Percentiles rank a stretch among this genome's conserved stretches.
phyloP scores from a whole-genome alignment of 768 basidiomycete genomes.

The Hygrocybe coccinea region DNA sequence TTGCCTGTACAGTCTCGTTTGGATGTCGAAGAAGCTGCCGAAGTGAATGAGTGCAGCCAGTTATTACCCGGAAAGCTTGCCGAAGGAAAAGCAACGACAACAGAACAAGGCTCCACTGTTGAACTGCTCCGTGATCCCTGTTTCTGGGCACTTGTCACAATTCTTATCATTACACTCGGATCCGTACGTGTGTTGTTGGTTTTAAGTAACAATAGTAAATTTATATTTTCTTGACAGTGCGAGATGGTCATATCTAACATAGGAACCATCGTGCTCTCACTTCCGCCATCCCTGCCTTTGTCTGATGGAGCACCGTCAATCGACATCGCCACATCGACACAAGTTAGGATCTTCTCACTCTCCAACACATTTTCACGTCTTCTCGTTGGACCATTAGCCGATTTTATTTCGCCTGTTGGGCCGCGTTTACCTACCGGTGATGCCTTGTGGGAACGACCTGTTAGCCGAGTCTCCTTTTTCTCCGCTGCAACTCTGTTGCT shows the following conservation, averaged over 20 bases:
- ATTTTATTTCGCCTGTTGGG: conserved; percentile 62
- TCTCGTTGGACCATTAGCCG: conserved; percentile 63
- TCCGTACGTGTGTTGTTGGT: conserved; percentile 6
- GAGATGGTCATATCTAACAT: conserved; percentile 85
- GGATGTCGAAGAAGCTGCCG: conserved; percentile 9
- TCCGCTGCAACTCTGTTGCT: conserved; percentile 46
- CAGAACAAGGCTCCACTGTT: conserved; percentile 2
- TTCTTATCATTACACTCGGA: conserved; percentile 10
- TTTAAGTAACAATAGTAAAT: neutral
- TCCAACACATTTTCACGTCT: conserved; percentile 71
- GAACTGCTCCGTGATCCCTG: conserved; percentile 11
- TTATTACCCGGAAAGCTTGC: conserved; percentile 7
- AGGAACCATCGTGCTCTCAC: conserved; percentile 66
- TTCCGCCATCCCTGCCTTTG: conserved; percentile 34
- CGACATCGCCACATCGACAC: conserved; percentile 45
- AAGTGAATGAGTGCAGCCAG: conserved; percentile 8
- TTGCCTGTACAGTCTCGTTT: neutral
- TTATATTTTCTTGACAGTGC: conserved; percentile 36
- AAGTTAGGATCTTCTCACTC: conserved; percentile 67
- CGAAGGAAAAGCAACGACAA: neutral
- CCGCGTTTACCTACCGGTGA: conserved; percentile 37
- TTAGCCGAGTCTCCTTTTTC: conserved; percentile 63
- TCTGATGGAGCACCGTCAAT: conserved; percentile 17
- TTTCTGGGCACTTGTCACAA: conserved; percentile 11
- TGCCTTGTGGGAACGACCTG: conserved; percentile 43